Conservation (phyloP, 805 yeast genomes). For the Geotrichum ghanense region DNA sequence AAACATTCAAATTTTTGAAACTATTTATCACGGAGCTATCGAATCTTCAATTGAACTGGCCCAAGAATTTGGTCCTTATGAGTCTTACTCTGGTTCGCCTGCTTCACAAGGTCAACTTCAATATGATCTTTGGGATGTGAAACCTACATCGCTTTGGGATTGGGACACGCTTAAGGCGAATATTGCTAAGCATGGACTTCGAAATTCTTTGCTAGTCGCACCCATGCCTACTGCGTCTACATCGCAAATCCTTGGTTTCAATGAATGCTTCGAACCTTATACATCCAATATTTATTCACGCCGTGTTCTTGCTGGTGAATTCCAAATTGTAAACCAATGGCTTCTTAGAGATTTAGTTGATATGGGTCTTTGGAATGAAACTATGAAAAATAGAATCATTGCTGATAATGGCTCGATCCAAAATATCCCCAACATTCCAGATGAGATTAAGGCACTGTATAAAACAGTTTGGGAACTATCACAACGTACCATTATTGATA, state of each 20-base stretch:
- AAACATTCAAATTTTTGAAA: slow-evolving; percentile 79
- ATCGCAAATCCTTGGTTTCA: slow-evolving; percentile 83
- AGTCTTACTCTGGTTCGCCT: slow-evolving; percentile 70
- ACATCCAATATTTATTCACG: slow-evolving; percentile 84
- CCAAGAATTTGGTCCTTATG: slow-evolving; percentile 51
- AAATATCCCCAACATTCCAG: slow-evolving; percentile 56
- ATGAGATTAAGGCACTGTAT: slow-evolving; percentile 54
- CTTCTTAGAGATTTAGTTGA: slow-evolving; percentile 66
- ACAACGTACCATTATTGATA: slow-evolving; percentile 66
- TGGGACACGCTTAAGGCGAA: slow-evolving; percentile 59
- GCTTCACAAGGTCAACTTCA: slow-evolving; percentile 72
- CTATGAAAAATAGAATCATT: slow-evolving; percentile 62
- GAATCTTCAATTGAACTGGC: slow-evolving; percentile 81
- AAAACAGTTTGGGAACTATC: slow-evolving; percentile 93
- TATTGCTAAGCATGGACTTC: slow-evolving; percentile 49
- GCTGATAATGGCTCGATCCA: slow-evolving; percentile 78
- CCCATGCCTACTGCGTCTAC: slow-evolving; percentile 98
- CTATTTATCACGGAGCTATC: slow-evolving; percentile 84
- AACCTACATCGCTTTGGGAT: slow-evolving; percentile 66
- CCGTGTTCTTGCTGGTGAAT: slow-evolving; percentile 84
- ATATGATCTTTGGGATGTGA: slow-evolving; percentile 71
- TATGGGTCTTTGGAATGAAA: slow-evolving; percentile 66
- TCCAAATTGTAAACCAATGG: slow-evolving; percentile 78
- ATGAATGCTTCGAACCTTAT: slow-evolving; percentile 88
- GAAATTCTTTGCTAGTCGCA: slow-evolving; percentile 80